Conservation (phyloP, 306 rosid species). For the Vachellia collinsii region DNA sequence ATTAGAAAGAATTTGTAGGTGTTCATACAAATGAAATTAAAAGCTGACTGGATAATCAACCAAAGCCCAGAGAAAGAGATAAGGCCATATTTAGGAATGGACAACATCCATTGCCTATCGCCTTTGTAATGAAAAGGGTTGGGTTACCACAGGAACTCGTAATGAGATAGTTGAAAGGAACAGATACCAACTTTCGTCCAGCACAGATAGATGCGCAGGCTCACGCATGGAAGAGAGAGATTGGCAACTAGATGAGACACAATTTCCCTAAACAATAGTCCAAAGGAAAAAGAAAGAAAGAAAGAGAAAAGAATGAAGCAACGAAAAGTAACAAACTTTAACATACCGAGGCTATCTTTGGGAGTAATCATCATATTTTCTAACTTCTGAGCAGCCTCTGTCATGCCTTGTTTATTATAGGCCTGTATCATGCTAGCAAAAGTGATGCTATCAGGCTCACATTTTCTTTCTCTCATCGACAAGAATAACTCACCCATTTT, state of each 20-base stretch:
- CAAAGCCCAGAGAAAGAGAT: neutral
- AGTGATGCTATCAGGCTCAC: constrained; percentile 71
- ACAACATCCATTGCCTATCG: neutral
- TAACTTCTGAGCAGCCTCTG: constrained; percentile 64
- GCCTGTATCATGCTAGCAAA: constrained; percentile 74
- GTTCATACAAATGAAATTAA: neutral
- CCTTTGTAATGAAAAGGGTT: neutral
- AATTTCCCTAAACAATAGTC: constrained; percentile 6
- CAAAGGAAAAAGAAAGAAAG: neutral
- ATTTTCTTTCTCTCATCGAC: constrained; percentile 70
- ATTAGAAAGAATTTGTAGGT: neutral
- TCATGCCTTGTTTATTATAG: constrained; percentile 69
- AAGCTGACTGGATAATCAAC: neutral
- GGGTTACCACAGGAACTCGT: neutral
- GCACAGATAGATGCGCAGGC: neutral
- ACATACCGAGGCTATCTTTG: constrained; percentile 49
- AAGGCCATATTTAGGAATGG: neutral
- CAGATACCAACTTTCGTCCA: neutral
- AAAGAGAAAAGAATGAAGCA: constrained; percentile 7
- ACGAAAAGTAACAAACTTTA: constrained; percentile 29
- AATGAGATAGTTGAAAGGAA: constrained; percentile 11
- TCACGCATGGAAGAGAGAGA: constrained; percentile 3
- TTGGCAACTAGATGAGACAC: constrained; percentile 13
- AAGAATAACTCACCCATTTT: constrained; percentile 67
- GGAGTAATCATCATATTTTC: constrained; percentile 54